phyloP scores from a whole-genome alignment of 1,139 yeast species.

The Kodamaea alishanica region DNA sequence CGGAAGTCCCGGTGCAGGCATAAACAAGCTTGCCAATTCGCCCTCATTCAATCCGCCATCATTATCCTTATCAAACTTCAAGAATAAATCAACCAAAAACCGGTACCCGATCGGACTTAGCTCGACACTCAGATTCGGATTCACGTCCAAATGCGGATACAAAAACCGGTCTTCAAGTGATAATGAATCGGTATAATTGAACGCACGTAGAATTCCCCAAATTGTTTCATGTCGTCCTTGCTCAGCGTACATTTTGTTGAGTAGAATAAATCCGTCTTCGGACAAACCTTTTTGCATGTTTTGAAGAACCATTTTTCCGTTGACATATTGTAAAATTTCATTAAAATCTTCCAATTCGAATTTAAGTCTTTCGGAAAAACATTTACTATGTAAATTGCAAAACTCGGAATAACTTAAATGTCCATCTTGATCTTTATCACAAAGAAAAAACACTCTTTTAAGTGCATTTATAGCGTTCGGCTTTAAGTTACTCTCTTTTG shows the following conservation, averaged over 20 bases:
- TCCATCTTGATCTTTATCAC: conserved; percentile 91
- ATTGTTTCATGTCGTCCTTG: conserved; percentile 93
- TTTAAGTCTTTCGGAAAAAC: conserved; percentile 53
- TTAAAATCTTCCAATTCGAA: conserved; percentile 23
- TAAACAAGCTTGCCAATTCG: conserved; percentile 66
- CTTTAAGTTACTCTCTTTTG: conserved; percentile 81
- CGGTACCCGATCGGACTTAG: conserved; percentile 91
- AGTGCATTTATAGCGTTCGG: conserved; percentile 75
- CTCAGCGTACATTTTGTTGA: conserved; percentile 81
- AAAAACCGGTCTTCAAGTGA: conserved; percentile 76
- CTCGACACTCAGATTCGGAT: conserved; percentile 78
- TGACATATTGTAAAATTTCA: conserved; percentile 26
- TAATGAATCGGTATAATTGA: conserved; percentile 86
- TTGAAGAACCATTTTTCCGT: conserved; percentile 18
- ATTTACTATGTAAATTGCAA: conserved; percentile 61
- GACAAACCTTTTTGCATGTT: conserved; percentile 50
- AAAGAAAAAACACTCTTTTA: conserved; percentile 73
- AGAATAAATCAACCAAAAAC: conserved; percentile 83
- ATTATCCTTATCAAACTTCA: conserved; percentile 85
- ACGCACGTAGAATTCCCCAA: conserved; percentile 88
- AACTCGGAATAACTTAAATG: conserved; percentile 68
- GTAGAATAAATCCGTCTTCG: conserved; percentile 66
- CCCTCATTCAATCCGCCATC: conserved; percentile 86
- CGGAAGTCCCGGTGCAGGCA: conserved; percentile 93
- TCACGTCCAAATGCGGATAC: conserved; percentile 75